phyloP scores from a whole-genome alignment of 805 yeast genomes.

The Metschnikowia picachoensis region DNA sequence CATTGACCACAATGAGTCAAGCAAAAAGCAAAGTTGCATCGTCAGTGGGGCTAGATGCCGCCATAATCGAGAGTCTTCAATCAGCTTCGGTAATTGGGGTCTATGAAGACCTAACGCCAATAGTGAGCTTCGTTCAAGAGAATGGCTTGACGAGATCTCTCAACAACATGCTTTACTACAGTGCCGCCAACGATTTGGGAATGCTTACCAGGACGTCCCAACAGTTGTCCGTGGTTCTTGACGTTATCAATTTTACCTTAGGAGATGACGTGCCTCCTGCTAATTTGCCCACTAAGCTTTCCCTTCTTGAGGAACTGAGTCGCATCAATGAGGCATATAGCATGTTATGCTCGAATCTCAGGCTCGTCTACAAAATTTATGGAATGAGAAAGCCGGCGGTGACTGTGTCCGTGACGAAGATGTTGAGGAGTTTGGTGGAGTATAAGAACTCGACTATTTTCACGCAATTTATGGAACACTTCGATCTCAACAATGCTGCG shows the following conservation, averaged over 20 bases:
- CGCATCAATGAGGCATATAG: slow-evolving; percentile 39
- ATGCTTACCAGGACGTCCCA: slow-evolving; percentile 44
- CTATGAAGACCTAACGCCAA: slow-evolving; percentile 13
- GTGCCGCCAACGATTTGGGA: slow-evolving; percentile 49
- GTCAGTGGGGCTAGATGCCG: slow-evolving; percentile 12
- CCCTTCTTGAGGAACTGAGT: slow-evolving; percentile 19
- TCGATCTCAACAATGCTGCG: slow-evolving; percentile 63
- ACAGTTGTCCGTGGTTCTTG: slow-evolving; percentile 30
- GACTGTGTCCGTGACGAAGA: slow-evolving; percentile 58
- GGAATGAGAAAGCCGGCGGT: slow-evolving; percentile 52
- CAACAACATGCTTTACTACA: slow-evolving; percentile 39
- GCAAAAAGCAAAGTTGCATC: not conserved
- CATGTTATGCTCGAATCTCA: slow-evolving; percentile 50
- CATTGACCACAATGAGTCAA: slow-evolving; percentile 1
- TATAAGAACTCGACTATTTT: slow-evolving; percentile 48
- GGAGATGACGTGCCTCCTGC: slow-evolving; percentile 14
- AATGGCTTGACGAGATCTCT: slow-evolving; percentile 30
- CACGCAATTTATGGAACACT: slow-evolving; percentile 56
- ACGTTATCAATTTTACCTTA: slow-evolving; percentile 19
- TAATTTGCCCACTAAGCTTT: slow-evolving; percentile 11
- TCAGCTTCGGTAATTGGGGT: slow-evolving; percentile 12
- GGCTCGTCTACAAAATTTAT: slow-evolving; percentile 65
- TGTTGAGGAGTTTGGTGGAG: slow-evolving; percentile 50
- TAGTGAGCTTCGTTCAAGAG: slow-evolving; percentile 27
- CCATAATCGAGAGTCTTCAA: slow-evolving; percentile 11